Percentiles rank a stretch among this genome's conserved stretches.
phyloP scores from a whole-genome alignment of 1,139 yeast species.

The Sugiyamaella xylanicola region DNA sequence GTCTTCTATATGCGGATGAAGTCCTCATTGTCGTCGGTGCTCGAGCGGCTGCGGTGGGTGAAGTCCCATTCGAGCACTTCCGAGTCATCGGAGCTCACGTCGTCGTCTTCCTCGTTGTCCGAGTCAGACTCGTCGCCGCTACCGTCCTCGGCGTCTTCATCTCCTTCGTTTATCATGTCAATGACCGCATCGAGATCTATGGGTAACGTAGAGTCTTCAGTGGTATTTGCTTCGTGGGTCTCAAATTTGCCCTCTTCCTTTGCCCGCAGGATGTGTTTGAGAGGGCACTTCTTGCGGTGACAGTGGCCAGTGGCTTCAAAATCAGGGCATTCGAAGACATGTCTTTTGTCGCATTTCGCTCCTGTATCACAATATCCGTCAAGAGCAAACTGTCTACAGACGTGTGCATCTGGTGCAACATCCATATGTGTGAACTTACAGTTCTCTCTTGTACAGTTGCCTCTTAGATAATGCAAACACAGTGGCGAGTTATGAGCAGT shows the following conservation, averaged over 20 bases:
- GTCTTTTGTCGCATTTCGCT: slow-evolving; percentile 56
- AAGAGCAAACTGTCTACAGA: slow-evolving; percentile 68
- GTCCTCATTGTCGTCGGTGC: not conserved
- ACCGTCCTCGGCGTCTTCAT: slow-evolving; percentile 21
- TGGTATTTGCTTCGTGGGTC: slow-evolving; percentile 37
- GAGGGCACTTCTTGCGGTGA: slow-evolving; percentile 51
- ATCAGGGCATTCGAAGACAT: slow-evolving; percentile 70
- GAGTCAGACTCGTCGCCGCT: slow-evolving; percentile 10
- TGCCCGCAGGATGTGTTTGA: slow-evolving; percentile 49
- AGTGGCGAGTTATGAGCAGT: slow-evolving; percentile 66
- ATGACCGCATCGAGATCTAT: slow-evolving; percentile 23
- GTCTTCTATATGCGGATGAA: not conserved
- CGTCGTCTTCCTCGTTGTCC: slow-evolving; percentile 17
- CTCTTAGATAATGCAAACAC: slow-evolving; percentile 57
- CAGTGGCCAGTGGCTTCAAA: slow-evolving; percentile 63
- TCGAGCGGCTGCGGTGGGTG: not conserved
- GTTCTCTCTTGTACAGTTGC: slow-evolving; percentile 55
- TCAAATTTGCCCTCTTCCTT: slow-evolving; percentile 38
- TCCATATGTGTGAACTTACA: slow-evolving; percentile 62
- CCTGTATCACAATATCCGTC: slow-evolving; percentile 74
- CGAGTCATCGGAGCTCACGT: slow-evolving; percentile 12
- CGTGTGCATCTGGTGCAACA: slow-evolving; percentile 48
- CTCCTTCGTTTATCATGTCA: slow-evolving; percentile 14
- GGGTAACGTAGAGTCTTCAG: slow-evolving; percentile 39
- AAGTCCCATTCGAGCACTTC: slow-evolving; percentile 11